Conservation (phyloP, 83 land plant genomes). For the Picea engelmannii region DNA sequence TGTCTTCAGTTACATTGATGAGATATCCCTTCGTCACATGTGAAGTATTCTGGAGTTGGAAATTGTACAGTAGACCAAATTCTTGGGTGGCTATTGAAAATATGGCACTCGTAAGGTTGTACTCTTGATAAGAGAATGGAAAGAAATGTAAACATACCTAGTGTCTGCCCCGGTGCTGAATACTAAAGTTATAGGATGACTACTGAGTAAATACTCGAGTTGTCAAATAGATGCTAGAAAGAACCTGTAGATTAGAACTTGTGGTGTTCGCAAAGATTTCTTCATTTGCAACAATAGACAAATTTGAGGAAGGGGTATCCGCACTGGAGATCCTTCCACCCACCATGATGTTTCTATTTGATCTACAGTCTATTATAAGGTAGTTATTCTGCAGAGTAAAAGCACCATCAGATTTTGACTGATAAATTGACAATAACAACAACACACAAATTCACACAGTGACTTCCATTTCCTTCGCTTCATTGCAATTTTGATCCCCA, state of each 20-base stretch:
- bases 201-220: no score
- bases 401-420: no score
- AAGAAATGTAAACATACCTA: slow-evolving; percentile 46
- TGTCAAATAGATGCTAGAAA: no score
- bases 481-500: background rate
- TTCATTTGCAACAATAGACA: no score
- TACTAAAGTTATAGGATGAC: slow-evolving; percentile 32
- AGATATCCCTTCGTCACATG: slow-evolving; percentile 51
- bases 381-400: background rate
- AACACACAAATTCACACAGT: no score
- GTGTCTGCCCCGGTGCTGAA: slow-evolving; percentile 44
- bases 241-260: no score
- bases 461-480: no score
- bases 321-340: background rate
- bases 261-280: no score
- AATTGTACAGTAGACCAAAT: background rate
- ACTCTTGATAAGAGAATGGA: slow-evolving; percentile 11
- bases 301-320: no score
- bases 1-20: slow-evolving; percentile 17
- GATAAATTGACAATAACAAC: no score
- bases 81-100: slow-evolving; percentile 39
- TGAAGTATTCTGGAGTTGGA: slow-evolving; percentile 9
- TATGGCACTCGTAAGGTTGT: slow-evolving; percentile 28
- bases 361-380: slow-evolving; percentile 14
- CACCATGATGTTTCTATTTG: background rate